These are phyloP conservation scores for Hypsizygus marmoreus DNA, from an alignment of 768 basidiomycete species.

Conservation along the genomic window DNA sequence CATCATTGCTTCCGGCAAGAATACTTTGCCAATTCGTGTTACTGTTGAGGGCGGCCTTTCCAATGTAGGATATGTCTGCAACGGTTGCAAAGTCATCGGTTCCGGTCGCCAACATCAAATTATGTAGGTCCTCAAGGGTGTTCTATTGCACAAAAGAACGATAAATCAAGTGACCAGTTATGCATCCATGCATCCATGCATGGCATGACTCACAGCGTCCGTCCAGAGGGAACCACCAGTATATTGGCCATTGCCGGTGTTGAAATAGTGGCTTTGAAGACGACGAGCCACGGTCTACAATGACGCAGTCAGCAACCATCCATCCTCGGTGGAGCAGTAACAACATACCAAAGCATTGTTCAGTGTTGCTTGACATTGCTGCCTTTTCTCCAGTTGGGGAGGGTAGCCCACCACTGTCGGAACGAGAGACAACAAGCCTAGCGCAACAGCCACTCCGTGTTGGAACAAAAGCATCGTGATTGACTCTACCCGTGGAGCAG, in stretches of 20 bases:
- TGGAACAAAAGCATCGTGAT: too few species aligned
- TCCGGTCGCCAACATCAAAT: constrained; percentile 55
- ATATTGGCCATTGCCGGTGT: constrained; percentile 40
- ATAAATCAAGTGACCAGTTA: too few species aligned
- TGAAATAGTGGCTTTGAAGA: constrained; percentile 44
- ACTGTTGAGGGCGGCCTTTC: constrained; percentile 40
- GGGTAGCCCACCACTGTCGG: constrained; percentile 7
- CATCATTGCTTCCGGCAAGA: constrained; percentile 52
- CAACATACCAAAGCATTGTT: constrained; percentile 14
- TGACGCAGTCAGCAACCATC: background rate
- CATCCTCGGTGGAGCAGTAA: background rate
- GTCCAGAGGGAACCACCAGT: constrained; percentile 58
- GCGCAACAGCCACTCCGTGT: too few species aligned
- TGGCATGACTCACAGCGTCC: constrained; percentile 42
- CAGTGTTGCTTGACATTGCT: constrained; percentile 19
- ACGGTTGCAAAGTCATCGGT: constrained; percentile 41
- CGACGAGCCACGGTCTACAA: constrained; percentile 32
- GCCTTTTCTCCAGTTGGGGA: constrained; percentile 12
- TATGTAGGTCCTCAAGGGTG: constrained; percentile 57
- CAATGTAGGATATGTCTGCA: constrained; percentile 48
- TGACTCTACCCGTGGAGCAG: too few species aligned
- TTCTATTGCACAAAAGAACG: too few species aligned
- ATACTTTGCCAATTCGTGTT: constrained; percentile 44
- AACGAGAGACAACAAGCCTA: constrained; percentile 1
- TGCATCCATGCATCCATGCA: background rate